These are phyloP conservation scores for Catunica adiposa DNA, from an alignment of 2,329 filamentous ascomycete species.

Conservation along the genomic window DNA sequence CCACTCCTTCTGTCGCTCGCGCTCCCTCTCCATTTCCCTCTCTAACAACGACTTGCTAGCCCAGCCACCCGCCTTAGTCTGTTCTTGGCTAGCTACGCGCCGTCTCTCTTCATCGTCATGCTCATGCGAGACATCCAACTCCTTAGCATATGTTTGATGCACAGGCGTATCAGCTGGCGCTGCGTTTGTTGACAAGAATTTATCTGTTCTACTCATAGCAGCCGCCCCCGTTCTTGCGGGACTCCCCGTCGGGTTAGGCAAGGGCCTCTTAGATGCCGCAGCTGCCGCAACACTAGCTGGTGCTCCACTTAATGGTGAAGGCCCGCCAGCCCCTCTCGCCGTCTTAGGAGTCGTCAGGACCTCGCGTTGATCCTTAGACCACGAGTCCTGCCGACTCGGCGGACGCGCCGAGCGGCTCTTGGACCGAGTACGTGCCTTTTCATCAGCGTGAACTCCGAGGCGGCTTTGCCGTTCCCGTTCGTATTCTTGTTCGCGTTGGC, in stretches of 20 bases:
- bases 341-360: constrained; percentile 30
- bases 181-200: constrained; percentile 37
- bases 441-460: constrained; percentile 21
- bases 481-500: constrained; percentile 47
- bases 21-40: constrained; percentile 65
- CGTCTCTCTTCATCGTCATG: constrained; percentile 45
- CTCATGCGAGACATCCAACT: constrained; percentile 41
- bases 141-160: constrained; percentile 36
- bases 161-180: constrained; percentile 26
- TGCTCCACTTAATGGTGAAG: constrained; percentile 24
- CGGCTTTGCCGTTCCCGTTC: constrained; percentile 38
- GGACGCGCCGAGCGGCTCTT: constrained; percentile 26
- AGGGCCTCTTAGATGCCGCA: constrained; percentile 22
- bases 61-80: constrained; percentile 46
- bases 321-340: neutral
- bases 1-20: constrained; percentile 64
- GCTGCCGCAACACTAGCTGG: constrained; percentile 23
- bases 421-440: constrained; percentile 23
- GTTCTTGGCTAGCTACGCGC: constrained; percentile 38
- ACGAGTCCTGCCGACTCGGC: constrained; percentile 44
- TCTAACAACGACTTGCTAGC: constrained; percentile 56
- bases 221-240: constrained; percentile 18
- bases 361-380: constrained; percentile 47
- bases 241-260: constrained; percentile 34
- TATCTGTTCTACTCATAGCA: constrained; percentile 30